Evolutionary conservation across 2,329 filamentous ascomycete genomes (phyloP).

Genomic region (Colletotrichum sojae): DNA sequence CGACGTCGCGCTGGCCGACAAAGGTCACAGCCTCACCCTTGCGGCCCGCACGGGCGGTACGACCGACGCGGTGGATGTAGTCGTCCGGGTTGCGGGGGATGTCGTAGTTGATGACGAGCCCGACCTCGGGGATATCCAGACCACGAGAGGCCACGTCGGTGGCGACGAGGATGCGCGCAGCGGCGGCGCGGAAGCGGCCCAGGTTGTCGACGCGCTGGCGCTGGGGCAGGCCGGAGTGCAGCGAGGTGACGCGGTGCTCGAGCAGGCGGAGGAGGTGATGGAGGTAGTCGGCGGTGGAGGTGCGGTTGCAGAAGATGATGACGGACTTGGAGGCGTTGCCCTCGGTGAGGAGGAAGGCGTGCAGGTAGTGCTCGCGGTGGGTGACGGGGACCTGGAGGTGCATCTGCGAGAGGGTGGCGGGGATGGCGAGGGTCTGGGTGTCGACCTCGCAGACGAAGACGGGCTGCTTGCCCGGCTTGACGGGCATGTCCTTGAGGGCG

Average conservation of each 20-base stretch:
- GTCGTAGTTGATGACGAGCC: conserved; percentile 94
- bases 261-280: conserved; percentile 90
- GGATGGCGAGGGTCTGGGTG: conserved; percentile 81
- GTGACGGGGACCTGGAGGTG: conserved; percentile 92
- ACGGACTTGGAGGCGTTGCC: conserved; percentile 81
- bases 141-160: conserved; percentile 96
- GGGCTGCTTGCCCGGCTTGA: conserved; percentile 77
- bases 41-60: conserved; percentile 92
- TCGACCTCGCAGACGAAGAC: conserved; percentile 93
- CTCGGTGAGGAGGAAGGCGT: conserved; percentile 87
- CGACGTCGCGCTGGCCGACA: conserved; percentile 93
- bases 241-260: conserved; percentile 88
- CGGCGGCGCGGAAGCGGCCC: conserved; percentile 89
- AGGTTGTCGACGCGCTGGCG: conserved; percentile 89
- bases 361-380: conserved; percentile 94
- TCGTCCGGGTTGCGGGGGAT: conserved; percentile 96
- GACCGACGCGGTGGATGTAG: conserved; percentile 96
- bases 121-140: conserved; percentile 94
- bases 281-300: conserved; percentile 87
- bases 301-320: conserved; percentile 97
- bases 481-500: conserved; percentile 84
- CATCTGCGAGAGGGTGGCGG: conserved; percentile 83
- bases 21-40: conserved; percentile 87
- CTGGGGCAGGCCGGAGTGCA: conserved; percentile 91
- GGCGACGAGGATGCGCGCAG: conserved; percentile 90